Base-by-base conservation (phyloP, 306 rosid species). In the Ochetophila trinervis region DNA sequence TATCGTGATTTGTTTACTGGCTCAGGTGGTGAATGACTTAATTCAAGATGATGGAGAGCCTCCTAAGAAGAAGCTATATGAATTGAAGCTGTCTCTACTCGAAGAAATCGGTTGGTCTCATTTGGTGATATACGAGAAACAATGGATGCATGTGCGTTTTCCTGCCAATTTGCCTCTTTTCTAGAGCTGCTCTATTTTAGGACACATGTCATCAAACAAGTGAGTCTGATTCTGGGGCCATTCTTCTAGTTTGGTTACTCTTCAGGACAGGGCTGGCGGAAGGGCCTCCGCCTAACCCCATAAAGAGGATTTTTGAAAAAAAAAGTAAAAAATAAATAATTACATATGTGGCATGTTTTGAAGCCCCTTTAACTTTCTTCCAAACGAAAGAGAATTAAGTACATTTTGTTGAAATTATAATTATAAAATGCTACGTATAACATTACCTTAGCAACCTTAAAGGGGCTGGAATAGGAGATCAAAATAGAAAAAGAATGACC, bases 91-190 rank as follows among this genome's bases (percentile, higher is more conserved):
- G 51, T 80, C 85, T 51, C 71, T 93, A 80, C 89, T 93, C 18
- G 87, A 89, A 68, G 94, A 87, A 72, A 85, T 89, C 8, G 94
- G 91, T 20, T 93, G 98, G 98, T 63, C 71, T 60, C 88, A 93
- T 78, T 69, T 83, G 80, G 88, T 79, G 52, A 63, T 78, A 55
- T 86, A 87, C 42, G 98, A 89, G 80, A 81, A 76, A 61, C 84
- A 87, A 62, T 93, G 98, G 98, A 84, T 89, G 93, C 80, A 84
- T 36, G 94, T 89, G 52, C 95, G 96, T 61, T 93, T 93, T 71
- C 98, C 98, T 24, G 67, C 87, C 49, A 74, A 73, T 81, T 70
- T 89, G 68, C 96, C 98, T 60, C 87, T 79, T 53, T 93, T 93
- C 57, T 93, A 79, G 67, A 60, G 58, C 30, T 53, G 36, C 74